Conservation (phyloP, 2,329 filamentous ascomycete genomes). For the Lachnellula occidentalis region DNA sequence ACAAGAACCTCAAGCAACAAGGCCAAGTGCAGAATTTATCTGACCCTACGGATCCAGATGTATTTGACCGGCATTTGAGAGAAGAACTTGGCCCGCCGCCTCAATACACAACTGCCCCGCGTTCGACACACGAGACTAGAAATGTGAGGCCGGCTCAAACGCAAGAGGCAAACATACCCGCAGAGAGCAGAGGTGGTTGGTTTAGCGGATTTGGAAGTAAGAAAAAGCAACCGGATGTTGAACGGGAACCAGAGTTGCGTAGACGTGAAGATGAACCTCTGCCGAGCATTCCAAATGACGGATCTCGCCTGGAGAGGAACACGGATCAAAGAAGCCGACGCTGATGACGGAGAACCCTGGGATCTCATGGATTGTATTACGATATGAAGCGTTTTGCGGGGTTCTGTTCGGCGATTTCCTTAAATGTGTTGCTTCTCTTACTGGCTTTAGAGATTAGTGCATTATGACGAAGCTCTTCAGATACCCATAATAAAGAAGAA, state of each 20-base stretch:
- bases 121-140: conserved; percentile 13
- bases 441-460: not conserved
- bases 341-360: not conserved
- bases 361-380: not conserved
- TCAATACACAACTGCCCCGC: conserved; percentile 19
- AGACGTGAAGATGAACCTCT: not conserved
- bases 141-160: conserved; percentile 2
- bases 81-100: conserved; percentile 26
- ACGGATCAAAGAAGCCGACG: not conserved
- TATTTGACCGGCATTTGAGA: conserved; percentile 40
- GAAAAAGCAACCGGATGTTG: conserved; percentile 28
- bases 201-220: conserved; percentile 32
- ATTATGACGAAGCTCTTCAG: not conserved
- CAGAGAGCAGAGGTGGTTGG: conserved; percentile 20
- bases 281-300: not conserved
- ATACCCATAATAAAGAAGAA: not conserved
- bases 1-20: conserved; percentile 45
- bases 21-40: conserved; percentile 42
- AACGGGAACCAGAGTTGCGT: conserved; percentile 18
- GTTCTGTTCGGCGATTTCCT: not conserved
- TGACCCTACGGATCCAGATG: conserved; percentile 48
- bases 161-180: conserved; percentile 7
- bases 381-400: not conserved
- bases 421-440: not conserved
- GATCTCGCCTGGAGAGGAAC: not conserved